Percentiles rank a stretch among this genome's conserved stretches.
Conservation (phyloP, 192 early-diverging fungal species). For the Paraglomus brasilianum region DNA sequence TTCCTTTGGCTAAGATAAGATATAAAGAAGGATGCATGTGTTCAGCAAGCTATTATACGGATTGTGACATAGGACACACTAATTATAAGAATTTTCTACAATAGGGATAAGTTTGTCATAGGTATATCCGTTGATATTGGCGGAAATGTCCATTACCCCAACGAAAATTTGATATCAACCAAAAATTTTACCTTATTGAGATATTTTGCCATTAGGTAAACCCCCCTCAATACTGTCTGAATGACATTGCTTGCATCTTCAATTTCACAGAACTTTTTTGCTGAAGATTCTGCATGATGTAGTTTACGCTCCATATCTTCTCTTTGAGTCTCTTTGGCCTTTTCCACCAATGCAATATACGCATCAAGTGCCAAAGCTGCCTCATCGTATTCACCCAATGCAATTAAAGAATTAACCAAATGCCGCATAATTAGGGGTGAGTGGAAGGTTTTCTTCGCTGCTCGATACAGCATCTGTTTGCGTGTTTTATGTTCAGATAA, state of each 20-base stretch:
- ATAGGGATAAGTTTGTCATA: neutral
- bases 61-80: too few relatives aligned
- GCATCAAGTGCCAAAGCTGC: constrained; percentile 65
- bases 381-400: constrained; percentile 72
- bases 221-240: neutral
- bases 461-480: constrained; percentile 57
- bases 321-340: constrained; percentile 9
- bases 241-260: constrained; percentile 10
- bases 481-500: too few relatives aligned
- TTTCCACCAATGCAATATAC: constrained; percentile 57
- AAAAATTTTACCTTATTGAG: constrained; percentile 16
- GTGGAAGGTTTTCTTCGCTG: constrained; percentile 66
- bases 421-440: constrained; percentile 67
- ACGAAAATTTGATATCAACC: neutral
- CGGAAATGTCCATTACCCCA: too few relatives aligned
- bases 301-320: constrained; percentile 19
- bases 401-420: constrained; percentile 55
- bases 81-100: too few relatives aligned
- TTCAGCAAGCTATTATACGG: neutral
- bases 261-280: neutral
- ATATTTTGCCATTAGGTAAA: constrained; percentile 25
- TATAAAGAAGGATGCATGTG: neutral
- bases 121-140: too few relatives aligned
- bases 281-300: neutral
- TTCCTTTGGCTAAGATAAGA: constrained; percentile 6